A percentile compares a stretch with the other conserved stretches of the same genome.
Conservation (phyloP, 345 rosid genomes). For the Sapria himalayana region DNA sequence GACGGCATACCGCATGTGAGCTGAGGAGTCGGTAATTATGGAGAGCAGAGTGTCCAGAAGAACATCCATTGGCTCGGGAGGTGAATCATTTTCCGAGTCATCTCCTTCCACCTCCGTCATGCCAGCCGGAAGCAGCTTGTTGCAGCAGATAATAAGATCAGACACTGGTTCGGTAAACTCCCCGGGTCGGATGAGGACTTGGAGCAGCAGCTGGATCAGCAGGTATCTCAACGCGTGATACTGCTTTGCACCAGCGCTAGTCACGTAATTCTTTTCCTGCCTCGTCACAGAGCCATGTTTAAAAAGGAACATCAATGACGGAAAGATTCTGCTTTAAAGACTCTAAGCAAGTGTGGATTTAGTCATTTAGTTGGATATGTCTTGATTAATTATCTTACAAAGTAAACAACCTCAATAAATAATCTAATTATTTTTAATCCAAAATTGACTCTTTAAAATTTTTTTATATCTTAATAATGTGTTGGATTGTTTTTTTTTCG, state of each 20-base stretch:
- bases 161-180: constrained; percentile 59
- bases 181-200: constrained; percentile 70
- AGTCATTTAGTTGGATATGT: no score
- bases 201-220: constrained; percentile 69
- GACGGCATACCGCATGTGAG: constrained; percentile 65
- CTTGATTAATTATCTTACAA: no score
- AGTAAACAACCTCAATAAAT: no score
- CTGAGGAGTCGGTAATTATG: constrained; percentile 75
- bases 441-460: no score
- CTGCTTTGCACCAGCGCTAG: constrained; percentile 22
- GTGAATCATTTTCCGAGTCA: constrained; percentile 31
- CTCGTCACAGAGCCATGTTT: no score
- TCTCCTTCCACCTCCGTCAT: constrained; percentile 39
- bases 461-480: no score
- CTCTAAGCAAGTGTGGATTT: no score
- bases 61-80: constrained; percentile 70
- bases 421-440: no score
- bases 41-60: constrained; percentile 76
- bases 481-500: no score
- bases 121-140: constrained; percentile 43
- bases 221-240: constrained; percentile 53
- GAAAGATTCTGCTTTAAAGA: no score
- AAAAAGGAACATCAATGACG: no score
- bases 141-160: constrained; percentile 72
- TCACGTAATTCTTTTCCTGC: constrained; percentile 56